Conservation (phyloP, 306 rosid genomes). For the Delonix regia region DNA sequence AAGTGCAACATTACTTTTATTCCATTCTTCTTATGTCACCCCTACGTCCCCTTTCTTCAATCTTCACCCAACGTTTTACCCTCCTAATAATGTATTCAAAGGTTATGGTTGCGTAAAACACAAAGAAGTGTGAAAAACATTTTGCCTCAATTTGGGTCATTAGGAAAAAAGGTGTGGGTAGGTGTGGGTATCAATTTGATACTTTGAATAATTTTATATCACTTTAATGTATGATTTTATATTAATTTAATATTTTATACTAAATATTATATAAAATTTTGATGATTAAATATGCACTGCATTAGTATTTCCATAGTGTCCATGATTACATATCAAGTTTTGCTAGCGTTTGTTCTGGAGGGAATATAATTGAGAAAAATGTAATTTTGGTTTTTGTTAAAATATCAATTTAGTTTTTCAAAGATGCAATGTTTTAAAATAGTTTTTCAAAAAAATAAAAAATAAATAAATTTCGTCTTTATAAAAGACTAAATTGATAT, state of each 20-base stretch:
- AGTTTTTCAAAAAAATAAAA: no score
- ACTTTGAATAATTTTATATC: background rate
- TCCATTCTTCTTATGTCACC: background rate
- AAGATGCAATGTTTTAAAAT: no score
- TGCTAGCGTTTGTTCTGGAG: no score
- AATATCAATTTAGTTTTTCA: no score
- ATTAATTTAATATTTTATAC: background rate
- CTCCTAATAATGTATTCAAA: background rate
- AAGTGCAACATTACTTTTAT: background rate
- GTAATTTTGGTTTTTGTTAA: no score
- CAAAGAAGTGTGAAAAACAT: background rate
- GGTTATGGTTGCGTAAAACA: background rate
- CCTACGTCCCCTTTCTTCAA: background rate
- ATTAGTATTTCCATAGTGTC: no score
- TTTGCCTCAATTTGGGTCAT: background rate
- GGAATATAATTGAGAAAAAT: no score
- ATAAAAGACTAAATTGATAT: no score
- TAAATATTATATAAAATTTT: no score
- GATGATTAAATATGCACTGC: no score
- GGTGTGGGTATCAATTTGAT: background rate
- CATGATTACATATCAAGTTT: no score
- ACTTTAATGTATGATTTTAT: background rate
- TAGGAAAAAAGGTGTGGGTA: background rate
- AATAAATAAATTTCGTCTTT: no score
- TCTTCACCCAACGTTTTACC: conserved; percentile 25